Conservation (phyloP, 495 filamentous ascomycete species). For the Rusavskia elegans region DNA sequence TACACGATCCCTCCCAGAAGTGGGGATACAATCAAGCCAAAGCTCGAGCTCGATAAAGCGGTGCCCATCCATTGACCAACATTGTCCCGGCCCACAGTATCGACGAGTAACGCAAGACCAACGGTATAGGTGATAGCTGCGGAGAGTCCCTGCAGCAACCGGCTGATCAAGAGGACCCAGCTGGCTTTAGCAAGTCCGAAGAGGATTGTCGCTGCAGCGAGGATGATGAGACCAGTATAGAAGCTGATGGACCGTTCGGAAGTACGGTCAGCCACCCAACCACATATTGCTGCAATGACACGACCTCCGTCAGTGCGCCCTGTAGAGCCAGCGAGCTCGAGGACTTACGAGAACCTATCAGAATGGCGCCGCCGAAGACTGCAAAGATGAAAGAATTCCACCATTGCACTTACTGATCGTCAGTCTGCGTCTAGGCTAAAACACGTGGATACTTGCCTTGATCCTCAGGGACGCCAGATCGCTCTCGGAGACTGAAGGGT, state of each 20-base stretch:
- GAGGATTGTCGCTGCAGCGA: constrained; percentile 8
- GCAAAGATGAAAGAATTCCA: constrained; percentile 15
- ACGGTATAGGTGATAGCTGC: constrained; percentile 11
- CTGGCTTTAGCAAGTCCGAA: constrained; percentile 8
- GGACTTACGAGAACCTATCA: constrained; percentile 13
- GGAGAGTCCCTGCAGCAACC: constrained; percentile 13
- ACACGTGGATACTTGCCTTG: constrained; percentile 1
- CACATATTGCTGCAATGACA: constrained; percentile 7
- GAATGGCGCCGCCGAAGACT: constrained; percentile 10
- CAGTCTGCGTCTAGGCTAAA: not conserved
- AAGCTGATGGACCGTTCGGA: constrained; percentile 6
- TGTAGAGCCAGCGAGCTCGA: too few species aligned
- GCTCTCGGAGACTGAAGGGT: constrained; percentile 12
- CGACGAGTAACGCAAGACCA: constrained; percentile 11
- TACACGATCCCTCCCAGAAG: constrained; percentile 62
- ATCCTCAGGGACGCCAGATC: constrained; percentile 11
- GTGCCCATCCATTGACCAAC: constrained; percentile 15
- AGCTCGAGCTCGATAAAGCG: constrained; percentile 9
- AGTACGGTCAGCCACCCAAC: constrained; percentile 13
- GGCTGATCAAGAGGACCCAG: constrained; percentile 11
- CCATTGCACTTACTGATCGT: constrained; percentile 7
- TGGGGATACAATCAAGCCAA: constrained; percentile 24
- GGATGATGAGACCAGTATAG: constrained; percentile 8
- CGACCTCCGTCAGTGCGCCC: not conserved
- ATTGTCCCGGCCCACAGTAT: constrained; percentile 8